Evolutionary conservation across 1,139 yeast genomes (phyloP), one percentile per base, ranked within the genome.

Genomic region (Protomyces inundatus): DNA sequence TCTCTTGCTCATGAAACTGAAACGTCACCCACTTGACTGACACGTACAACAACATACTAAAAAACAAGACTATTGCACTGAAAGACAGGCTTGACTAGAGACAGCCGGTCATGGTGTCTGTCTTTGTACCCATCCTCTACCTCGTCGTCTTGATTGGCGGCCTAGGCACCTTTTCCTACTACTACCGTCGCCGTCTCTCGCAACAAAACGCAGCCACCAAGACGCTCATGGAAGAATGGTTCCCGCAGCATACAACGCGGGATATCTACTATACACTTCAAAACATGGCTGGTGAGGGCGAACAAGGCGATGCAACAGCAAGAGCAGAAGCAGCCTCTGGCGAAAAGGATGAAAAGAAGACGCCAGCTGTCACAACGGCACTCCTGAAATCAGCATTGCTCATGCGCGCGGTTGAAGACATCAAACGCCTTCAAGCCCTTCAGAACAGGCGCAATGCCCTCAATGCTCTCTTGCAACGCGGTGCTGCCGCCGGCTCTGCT

Each of bases 111-210:
- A 58, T 58, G 62, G 62, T 58, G 55, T 58, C 62, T 34, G 62
- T 91, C 48, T 84, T 82, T 73, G 89, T 96, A 14, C 98, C 98
- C 36, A 74, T 93, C 66, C 77, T 88, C 55, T 93, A 93, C 73
- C 86, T 90, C 66, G 85, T 82, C 4, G 82, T 90, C 36, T 77
- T 93, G 67, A 73, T 90, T 56, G 73, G 89, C 3, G 82, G 93
- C n/a, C 80, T 91, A 67, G 78, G 84, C 52, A 76, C 85, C n/a
- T 91, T 93, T 73, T 85, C 95, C 36, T 79, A 85, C 51, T 79
- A 82, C 63, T 89, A 90, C 62, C 60, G 66, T 16, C 60, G 65
- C 45, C 65, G 64, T 51, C 23, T 42, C 9, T 30, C 16, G 30
- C n/a, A 42, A 16, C 48, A 42, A 42, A 42, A 30, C 32, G 48